These are phyloP conservation scores for Jaltomata sinuosa DNA, from an alignment of 257 asterid species.

Conservation along the genomic window DNA sequence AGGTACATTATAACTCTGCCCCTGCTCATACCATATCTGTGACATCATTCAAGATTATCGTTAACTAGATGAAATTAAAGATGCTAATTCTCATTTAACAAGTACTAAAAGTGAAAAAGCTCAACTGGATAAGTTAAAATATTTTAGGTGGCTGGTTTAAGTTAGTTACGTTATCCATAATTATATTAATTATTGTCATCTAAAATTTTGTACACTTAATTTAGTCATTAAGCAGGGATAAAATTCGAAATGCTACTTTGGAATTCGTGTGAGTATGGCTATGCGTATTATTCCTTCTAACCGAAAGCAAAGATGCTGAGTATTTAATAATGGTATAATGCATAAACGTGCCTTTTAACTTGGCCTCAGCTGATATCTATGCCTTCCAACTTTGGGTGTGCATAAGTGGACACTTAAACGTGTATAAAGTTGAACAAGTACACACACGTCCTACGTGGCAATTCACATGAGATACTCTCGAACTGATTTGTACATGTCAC, in stretches of 20 bases:
- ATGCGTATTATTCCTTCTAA: background rate
- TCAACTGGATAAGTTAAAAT: background rate
- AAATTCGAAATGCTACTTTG: background rate
- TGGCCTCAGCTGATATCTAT: too few species aligned
- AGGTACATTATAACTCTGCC: background rate
- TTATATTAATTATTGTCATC: background rate
- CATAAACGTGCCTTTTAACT: too few species aligned
- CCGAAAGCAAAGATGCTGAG: background rate
- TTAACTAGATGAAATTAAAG: background rate
- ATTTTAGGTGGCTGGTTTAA: background rate
- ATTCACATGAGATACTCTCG: too few species aligned
- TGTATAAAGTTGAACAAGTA: too few species aligned
- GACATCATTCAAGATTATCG: background rate
- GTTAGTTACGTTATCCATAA: background rate
- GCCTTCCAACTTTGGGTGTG: too few species aligned
- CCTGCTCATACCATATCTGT: background rate
- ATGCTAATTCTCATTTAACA: background rate
- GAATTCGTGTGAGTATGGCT: background rate
- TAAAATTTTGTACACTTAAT: background rate
- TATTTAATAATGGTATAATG: too few species aligned
- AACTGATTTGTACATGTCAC: too few species aligned
- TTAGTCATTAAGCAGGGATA: background rate
- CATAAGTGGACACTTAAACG: too few species aligned
- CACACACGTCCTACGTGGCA: too few species aligned
- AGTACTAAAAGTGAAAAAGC: background rate